These are phyloP conservation scores for Ambrosia hybrid DNA, from an alignment of 140 eudicot genomes.

Conservation along the genomic window DNA sequence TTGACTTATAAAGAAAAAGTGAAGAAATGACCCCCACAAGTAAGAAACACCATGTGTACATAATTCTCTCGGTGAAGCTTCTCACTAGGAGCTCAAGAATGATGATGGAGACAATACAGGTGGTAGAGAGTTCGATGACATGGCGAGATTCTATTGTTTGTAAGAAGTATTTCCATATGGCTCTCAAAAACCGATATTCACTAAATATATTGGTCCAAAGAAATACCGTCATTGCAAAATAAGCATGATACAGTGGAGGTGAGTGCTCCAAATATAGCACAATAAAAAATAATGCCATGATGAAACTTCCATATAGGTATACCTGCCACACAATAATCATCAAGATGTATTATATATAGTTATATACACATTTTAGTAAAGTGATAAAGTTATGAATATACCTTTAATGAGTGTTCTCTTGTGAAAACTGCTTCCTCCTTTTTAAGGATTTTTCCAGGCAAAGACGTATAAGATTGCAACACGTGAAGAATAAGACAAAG, in stretches of 20 bases:
- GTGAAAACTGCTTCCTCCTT: constrained; percentile 56
- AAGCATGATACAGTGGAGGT: constrained; percentile 94
- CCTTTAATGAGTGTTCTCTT: constrained; percentile 54
- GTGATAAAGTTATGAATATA: constrained; percentile 25
- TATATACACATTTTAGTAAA: background rate
- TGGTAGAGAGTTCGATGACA: constrained; percentile 49
- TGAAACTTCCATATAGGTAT: constrained; percentile 63
- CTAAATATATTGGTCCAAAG: constrained; percentile 89
- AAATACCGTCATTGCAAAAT: constrained; percentile 80
- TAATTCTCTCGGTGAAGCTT: constrained; percentile 90
- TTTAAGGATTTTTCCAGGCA: constrained; percentile 54
- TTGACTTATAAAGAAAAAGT: constrained; percentile 47
- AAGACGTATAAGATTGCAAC: constrained; percentile 78
- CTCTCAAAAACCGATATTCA: constrained; percentile 70
- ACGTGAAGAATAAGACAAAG: constrained; percentile 79
- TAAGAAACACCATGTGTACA: constrained; percentile 90
- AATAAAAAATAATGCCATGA: constrained; percentile 51
- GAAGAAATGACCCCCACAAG: constrained; percentile 62
- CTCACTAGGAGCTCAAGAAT: constrained; percentile 83
- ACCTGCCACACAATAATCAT: constrained; percentile 46
- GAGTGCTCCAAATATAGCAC: constrained; percentile 74
- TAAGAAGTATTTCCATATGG: constrained; percentile 56
- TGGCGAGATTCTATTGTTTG: constrained; percentile 44
- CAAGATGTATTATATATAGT: background rate
- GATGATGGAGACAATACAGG: constrained; percentile 53